Evolutionary conservation across 345 rosid species (phyloP).

Genomic region (Nasturtium officinale): DNA sequence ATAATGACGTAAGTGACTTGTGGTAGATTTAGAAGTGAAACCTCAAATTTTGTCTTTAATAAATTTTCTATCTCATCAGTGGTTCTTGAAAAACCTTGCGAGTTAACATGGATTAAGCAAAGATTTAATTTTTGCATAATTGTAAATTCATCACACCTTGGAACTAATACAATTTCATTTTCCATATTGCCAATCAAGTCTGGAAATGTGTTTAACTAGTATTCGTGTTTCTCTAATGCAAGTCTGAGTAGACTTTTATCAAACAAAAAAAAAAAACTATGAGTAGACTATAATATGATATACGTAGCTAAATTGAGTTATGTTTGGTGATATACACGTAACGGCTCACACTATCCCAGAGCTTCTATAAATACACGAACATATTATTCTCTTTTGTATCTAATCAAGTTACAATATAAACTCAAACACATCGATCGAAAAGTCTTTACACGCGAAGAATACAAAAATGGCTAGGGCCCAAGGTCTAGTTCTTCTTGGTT

Average conservation of each 20-base stretch:
- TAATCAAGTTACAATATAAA: constrained; percentile 8
- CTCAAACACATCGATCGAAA: background rate
- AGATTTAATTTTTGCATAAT: background rate
- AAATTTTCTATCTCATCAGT: background rate
- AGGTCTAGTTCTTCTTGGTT: background rate
- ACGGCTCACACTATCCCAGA: constrained; percentile 22
- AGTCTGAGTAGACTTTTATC: too few relatives aligned
- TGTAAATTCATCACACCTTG: background rate
- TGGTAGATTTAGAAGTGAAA: background rate
- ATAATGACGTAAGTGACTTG: background rate
- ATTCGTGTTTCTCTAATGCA: background rate
- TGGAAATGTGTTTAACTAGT: constrained; percentile 3
- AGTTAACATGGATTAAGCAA: background rate
- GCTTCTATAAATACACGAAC: constrained; percentile 40
- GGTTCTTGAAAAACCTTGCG: background rate
- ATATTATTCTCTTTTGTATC: constrained; percentile 16
- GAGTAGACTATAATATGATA: constrained; percentile 19
- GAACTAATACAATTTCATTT: background rate
- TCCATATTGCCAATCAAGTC: constrained; percentile 4
- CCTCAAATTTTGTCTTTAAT: background rate
- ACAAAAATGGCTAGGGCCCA: background rate
- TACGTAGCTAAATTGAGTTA: background rate
- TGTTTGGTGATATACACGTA: constrained; percentile 37
- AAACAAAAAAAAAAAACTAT: background rate
- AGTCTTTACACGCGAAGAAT: constrained; percentile 3